Base-by-base conservation (phyloP, 2,329 filamentous ascomycete species). In the Aschersonia sp. region DNA sequence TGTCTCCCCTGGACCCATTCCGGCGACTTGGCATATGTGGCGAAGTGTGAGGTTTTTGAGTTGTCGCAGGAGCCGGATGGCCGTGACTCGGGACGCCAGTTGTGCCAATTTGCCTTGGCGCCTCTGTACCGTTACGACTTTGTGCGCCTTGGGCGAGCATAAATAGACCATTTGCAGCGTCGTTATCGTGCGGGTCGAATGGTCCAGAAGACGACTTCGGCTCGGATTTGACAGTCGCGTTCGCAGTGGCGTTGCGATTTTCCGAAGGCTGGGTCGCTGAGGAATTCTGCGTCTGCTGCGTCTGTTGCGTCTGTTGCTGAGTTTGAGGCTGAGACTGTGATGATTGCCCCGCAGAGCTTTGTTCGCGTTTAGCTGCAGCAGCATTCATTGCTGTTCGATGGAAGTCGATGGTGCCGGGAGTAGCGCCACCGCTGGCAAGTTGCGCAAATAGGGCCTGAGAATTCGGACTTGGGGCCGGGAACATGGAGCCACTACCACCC, bases 401-500 rank as follows among this genome's bases (percentile, higher is more conserved):
- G 58, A 98, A 98, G 59, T 98, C 92, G 45, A 94, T 70, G 0
- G 91, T 95, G 52, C 84, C 83, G 6, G 92, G 92, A 1, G 92
- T 98, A 4, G 88, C 85, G 48, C 84, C 85, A 54, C 86, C 86
- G 60, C 79, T 85, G 54, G 86, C 81, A 40, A 92, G 70, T 55
- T 85, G 83, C 51, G 84, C 83, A 65, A 89, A 87, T 5, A 96
- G 68, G 46, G 85, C 84, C 68, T 89, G 84, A 0, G 87, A 86
- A 62, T 86, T 94, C 38, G 88, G 89, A 62, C 85, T 94, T 2
- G 88, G 84, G 48, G 84, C 86, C 49, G 91, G 89, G 71, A 97
- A 97, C 88, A 97, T 97, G 57, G 89, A 94, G 57, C 89, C 91
- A 62, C 89, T 89, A 55, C 91, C 91, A 51, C 92, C 92, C 45